Evolutionary conservation across 257 asterid species (phyloP).

Genomic region (Euphrasia confusa): DNA sequence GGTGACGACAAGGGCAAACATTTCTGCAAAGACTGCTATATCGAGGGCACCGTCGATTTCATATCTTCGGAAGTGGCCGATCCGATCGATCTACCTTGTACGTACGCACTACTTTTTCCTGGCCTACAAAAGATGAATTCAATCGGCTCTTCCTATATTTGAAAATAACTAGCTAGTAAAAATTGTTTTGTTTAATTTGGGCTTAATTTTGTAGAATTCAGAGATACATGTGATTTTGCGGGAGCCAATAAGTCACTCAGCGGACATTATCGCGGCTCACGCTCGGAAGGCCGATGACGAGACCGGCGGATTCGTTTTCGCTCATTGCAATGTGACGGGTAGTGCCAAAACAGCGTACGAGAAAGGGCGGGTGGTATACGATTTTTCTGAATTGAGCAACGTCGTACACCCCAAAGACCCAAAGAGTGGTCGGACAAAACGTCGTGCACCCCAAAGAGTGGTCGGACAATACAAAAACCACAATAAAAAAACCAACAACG

Average conservation of each 20-base stretch:
- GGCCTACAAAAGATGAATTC: too few species aligned
- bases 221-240: conserved; percentile 60
- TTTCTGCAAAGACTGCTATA: too few species aligned
- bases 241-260: conserved; percentile 12
- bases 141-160: too few species aligned
- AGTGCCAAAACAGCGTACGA: conserved; percentile 26
- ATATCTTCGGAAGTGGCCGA: too few species aligned
- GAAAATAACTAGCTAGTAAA: too few species aligned
- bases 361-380: conserved; percentile 35
- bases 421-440: conserved; percentile 54
- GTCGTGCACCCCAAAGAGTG: conserved; percentile 54
- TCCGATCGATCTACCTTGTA: too few species aligned
- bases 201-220: conserved; percentile 28
- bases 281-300: conserved; percentile 23
- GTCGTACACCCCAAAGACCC: conserved; percentile 58
- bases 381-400: conserved; percentile 38
- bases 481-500: conserved; percentile 15
- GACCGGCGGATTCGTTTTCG: conserved; percentile 40
- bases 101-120: too few species aligned
- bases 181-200: too few species aligned
- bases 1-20: too few species aligned
- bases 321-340: conserved; percentile 53
- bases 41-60: too few species aligned
- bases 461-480: too few species aligned
- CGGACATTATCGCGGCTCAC: conserved; percentile 53